A percentile compares a stretch with the other conserved stretches of the same genome.
phyloP scores from a whole-genome alignment of 2,329 filamentous ascomycete species.

The Colletotrichum sp. region DNA sequence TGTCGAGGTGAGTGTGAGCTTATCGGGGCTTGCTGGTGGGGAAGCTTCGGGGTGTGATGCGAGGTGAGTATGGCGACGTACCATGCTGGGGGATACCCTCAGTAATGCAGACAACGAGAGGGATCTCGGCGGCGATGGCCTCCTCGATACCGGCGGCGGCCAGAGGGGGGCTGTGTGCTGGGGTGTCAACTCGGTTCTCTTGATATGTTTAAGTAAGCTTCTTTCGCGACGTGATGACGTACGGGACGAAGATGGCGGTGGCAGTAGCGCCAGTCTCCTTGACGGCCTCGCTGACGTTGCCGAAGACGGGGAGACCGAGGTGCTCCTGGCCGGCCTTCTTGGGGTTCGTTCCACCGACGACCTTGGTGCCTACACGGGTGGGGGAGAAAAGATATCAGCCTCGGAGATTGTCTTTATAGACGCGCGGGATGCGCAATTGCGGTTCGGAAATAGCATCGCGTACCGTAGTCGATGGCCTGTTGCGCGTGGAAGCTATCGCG shows the following conservation, averaged over 20 bases:
- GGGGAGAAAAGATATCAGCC: slow-evolving; percentile 31
- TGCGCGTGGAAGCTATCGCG: slow-evolving; percentile 86
- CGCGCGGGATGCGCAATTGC: not conserved
- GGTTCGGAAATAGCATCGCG: slow-evolving; percentile 25
- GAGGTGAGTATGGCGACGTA: slow-evolving; percentile 47
- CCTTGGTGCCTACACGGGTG: slow-evolving; percentile 78
- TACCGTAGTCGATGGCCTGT: slow-evolving; percentile 99
- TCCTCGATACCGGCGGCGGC: slow-evolving; percentile 97
- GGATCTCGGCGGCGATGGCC: slow-evolving; percentile 90
- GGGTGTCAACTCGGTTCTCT: slow-evolving; percentile 44
- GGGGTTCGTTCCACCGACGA: slow-evolving; percentile 97
- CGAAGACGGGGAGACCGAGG: slow-evolving; percentile 92
- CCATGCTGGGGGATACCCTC: slow-evolving; percentile 98
- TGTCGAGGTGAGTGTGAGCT: slow-evolving; percentile 37
- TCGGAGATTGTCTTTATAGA: not conserved
- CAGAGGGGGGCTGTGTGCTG: slow-evolving; percentile 74
- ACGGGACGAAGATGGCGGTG: slow-evolving; percentile 96
- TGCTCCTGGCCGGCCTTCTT: slow-evolving; percentile 96
- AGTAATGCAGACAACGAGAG: slow-evolving; percentile 95
- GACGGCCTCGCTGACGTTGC: slow-evolving; percentile 84
- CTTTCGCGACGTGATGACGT: slow-evolving; percentile 50
- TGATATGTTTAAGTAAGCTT: slow-evolving; percentile 45
- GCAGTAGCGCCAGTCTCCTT: slow-evolving; percentile 91
- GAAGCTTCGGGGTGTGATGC: not conserved
- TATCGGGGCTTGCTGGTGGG: not conserved